Evolutionary conservation across 2,329 filamentous ascomycete genomes (phyloP).

Genomic region (Calycina herbarum): DNA sequence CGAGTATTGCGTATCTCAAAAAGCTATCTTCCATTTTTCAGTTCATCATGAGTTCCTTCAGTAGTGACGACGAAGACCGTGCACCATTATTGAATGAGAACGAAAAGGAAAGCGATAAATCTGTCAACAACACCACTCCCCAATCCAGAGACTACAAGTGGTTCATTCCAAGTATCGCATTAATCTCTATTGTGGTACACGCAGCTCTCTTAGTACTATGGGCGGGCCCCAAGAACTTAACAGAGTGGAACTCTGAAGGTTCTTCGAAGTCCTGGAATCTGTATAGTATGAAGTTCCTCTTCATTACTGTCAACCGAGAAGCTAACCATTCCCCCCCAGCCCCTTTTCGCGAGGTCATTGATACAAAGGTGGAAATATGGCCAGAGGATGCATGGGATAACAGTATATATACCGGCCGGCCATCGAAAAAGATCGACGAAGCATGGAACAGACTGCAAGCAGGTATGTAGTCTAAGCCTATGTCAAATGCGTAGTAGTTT

Average conservation of each 20-base stretch:
- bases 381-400: slow-evolving; percentile 4
- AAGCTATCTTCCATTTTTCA: too few species aligned
- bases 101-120: background rate
- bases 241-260: too few species aligned
- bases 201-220: background rate
- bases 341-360: background rate
- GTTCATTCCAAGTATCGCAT: background rate
- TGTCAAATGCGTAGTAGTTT: slow-evolving; percentile 1
- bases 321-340: slow-evolving; percentile 1
- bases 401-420: background rate
- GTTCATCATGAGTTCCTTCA: background rate
- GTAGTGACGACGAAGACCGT: background rate
- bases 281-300: background rate
- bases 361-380: slow-evolving; percentile 3
- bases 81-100: background rate
- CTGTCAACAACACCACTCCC: background rate
- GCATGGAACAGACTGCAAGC: slow-evolving; percentile 1
- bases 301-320: background rate
- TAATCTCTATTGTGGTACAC: slow-evolving; percentile 4
- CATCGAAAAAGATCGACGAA: background rate
- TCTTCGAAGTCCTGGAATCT: background rate
- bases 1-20: too few species aligned
- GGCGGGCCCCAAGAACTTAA: background rate
- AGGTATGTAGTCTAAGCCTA: background rate
- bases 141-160: background rate